Base-by-base conservation (phyloP, 2,329 filamentous ascomycete genomes). In the Pseudogymnoascus sp. region DNA sequence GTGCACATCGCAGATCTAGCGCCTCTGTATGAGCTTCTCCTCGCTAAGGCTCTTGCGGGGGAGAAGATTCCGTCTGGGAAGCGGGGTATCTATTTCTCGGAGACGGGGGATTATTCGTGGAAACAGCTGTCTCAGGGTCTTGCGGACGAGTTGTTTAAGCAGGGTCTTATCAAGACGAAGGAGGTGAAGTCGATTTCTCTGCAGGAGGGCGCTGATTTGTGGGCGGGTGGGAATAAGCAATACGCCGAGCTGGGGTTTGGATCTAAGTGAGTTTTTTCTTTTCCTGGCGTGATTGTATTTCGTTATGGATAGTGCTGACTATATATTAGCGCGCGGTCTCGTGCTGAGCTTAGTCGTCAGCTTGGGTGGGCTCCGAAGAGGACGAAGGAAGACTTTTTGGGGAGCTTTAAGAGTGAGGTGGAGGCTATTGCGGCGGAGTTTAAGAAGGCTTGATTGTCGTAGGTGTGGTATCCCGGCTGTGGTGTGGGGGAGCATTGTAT, bases 1-100 rank as follows among this genome's bases (percentile, higher is more conserved):
- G 75, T 81, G 3, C 79, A 81, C 55, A 71, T 82, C 3, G 68
- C 69, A 2, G 79, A 82, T 64, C 70, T 81, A 5, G 74, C 73
- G 0, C 67, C 69, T 0, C 65, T 82, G 1, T 82, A 78, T 66
- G 72, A 74, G 45, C 61, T 77, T 0, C 42, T 80, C 0, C 64
- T 79, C 0, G 38, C 62, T 7, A 71, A 71, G 8, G 68, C 75
- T 1, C 62, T 79, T 2, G 62, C 67, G 8, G 70, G 70, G 0
- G 67, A 72, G 11, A 60, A 61, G 7, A 64, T 77, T 9, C 76
- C 74, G 1, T 68, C 58, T 2, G 76, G 75, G 0, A 74, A 74
- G 63, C 68, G 71, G 60, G 78, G 74, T 0, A 76, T 77, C 58
- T 76, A 77, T 62, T 82, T 81, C 66, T 71, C 71, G 12, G 74